Conservation (phyloP, 352 stramenopile genomes). For the Pelagophyceae sp. region DNA sequence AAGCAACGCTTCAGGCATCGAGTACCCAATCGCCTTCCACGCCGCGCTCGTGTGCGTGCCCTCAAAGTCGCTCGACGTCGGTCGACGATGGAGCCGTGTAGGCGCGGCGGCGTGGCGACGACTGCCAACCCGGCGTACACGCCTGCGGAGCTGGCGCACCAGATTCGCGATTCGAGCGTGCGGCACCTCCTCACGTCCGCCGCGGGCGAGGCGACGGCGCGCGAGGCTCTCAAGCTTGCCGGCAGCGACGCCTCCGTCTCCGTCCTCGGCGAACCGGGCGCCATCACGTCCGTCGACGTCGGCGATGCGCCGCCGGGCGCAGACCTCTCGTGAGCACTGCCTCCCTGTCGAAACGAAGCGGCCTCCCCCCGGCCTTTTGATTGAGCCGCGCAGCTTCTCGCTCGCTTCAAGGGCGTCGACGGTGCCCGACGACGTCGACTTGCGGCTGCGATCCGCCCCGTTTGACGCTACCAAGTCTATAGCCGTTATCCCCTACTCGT, state of each 20-base stretch:
- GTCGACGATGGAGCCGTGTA: too few species aligned
- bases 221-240: constrained; percentile 17
- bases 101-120: constrained; percentile 30
- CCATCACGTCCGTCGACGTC: not conserved
- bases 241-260: not conserved
- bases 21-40: constrained; percentile 29
- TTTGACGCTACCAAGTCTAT: not conserved
- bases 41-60: constrained; percentile 2
- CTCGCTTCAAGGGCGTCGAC: not conserved
- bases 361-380: too few species aligned
- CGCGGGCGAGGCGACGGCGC: constrained; percentile 7
- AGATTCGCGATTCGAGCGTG: constrained; percentile 25
- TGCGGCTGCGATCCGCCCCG: not conserved
- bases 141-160: constrained; percentile 25
- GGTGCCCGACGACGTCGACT: not conserved
- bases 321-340: too few species aligned
- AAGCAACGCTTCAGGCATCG: too few species aligned
- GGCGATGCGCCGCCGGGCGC: not conserved
- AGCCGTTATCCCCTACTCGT: constrained; percentile 74
- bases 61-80: too few species aligned
- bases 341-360: too few species aligned
- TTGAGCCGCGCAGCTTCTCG: not conserved
- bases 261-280: not conserved
- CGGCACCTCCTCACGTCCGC: constrained; percentile 20
- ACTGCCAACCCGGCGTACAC: constrained; percentile 32